Evolutionary conservation across 495 filamentous ascomycete genomes (phyloP).

Genomic region (Talaromyces adpressus): DNA sequence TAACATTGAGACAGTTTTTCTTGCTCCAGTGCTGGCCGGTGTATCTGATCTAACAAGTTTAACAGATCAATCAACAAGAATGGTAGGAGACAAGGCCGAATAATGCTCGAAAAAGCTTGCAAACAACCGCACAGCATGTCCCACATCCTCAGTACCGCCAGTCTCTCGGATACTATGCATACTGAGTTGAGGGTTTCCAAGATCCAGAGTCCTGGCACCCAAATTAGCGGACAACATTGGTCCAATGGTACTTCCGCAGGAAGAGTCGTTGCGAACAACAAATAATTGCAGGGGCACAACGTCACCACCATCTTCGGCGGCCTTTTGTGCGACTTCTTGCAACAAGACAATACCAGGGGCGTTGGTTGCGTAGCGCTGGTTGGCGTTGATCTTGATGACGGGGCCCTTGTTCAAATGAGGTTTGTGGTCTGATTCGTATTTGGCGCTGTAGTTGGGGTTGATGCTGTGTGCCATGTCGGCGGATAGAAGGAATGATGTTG

Average conservation of each 20-base stretch:
- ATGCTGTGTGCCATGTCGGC: constrained; percentile 97
- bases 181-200: constrained; percentile 91
- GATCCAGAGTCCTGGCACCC: constrained; percentile 79
- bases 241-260: constrained; percentile 93
- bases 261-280: constrained; percentile 90
- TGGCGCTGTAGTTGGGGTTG: constrained; percentile 85
- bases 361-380: constrained; percentile 92
- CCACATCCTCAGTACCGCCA: constrained; percentile 79
- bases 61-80: constrained; percentile 61
- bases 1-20: neutral
- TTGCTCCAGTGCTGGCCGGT: too few species aligned
- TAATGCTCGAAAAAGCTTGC: constrained; percentile 81
- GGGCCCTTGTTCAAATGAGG: constrained; percentile 95
- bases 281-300: constrained; percentile 88
- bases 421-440: constrained; percentile 85
- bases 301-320: constrained; percentile 34
- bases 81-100: constrained; percentile 68
- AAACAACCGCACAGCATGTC: constrained; percentile 80
- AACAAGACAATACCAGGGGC: constrained; percentile 89
- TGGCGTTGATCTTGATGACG: constrained; percentile 97
- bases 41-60: too few species aligned
- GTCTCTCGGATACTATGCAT: constrained; percentile 98
- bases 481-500: constrained; percentile 89
- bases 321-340: constrained; percentile 73
- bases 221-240: constrained; percentile 85